These are phyloP conservation scores for Calocybe indica DNA, from an alignment of 768 basidiomycete species.

Conservation along the genomic window DNA sequence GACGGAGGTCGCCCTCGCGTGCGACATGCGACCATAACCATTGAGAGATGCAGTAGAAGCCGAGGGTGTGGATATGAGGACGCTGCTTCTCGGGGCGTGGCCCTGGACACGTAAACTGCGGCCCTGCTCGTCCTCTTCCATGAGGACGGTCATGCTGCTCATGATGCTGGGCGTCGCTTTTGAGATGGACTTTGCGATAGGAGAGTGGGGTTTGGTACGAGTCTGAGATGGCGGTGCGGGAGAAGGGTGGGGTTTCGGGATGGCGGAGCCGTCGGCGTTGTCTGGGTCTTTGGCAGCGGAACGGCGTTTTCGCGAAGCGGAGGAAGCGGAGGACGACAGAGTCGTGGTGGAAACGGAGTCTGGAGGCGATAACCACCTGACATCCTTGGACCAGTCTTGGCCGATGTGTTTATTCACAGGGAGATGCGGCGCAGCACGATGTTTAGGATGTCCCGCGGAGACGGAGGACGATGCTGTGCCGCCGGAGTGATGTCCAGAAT, in stretches of 20 bases:
- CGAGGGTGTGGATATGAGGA: slow-evolving; percentile 14
- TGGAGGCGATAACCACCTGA: slow-evolving; percentile 51
- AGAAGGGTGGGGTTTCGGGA: background rate
- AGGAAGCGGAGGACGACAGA: slow-evolving; percentile 1
- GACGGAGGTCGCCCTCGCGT: background rate
- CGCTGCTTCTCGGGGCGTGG: slow-evolving; percentile 13
- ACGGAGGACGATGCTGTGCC: no score
- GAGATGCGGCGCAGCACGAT: slow-evolving; percentile 8
- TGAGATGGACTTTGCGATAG: slow-evolving; percentile 21
- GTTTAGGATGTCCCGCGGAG: slow-evolving; percentile 10
- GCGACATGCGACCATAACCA: background rate
- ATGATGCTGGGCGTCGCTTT: slow-evolving; percentile 36
- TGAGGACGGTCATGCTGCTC: slow-evolving; percentile 45
- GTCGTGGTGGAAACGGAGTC: slow-evolving; percentile 13
- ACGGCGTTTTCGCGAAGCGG: background rate
- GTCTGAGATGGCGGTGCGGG: slow-evolving; percentile 9
- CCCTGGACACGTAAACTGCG: slow-evolving; percentile 16
- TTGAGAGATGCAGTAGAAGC: slow-evolving; percentile 1
- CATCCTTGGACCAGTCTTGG: slow-evolving; percentile 64
- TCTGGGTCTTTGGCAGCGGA: slow-evolving; percentile 4
- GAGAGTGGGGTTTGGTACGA: slow-evolving; percentile 14
- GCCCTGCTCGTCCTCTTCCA: slow-evolving; percentile 43
- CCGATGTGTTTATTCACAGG: slow-evolving; percentile 27
- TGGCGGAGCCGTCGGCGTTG: background rate
- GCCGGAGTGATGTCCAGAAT: slow-evolving; percentile 17